Base-by-base conservation (phyloP, 768 basidiomycete species). In the Tulasnella sp. region DNA sequence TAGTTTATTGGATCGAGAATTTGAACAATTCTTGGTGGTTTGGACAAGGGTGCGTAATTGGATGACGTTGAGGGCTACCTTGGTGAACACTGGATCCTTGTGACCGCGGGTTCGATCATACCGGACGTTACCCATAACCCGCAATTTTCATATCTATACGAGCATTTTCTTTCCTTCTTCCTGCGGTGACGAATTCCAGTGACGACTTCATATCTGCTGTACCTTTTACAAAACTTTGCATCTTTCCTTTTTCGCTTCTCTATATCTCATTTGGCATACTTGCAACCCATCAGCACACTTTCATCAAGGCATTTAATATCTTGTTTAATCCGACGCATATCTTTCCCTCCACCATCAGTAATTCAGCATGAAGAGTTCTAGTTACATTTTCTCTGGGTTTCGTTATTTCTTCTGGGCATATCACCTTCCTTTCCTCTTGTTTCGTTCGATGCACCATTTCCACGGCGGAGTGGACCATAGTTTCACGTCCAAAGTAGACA, bases 1-100 rank as follows among this genome's bases (percentile, higher is more conserved):
- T 95, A 53, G 85, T 86, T 24, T 84, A 89, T 60, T 98, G 93
- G 93, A 92, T 96, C 60, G 89, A 95, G 67, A 75, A 77, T 60
- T 66, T 85, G 51, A 69, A 73, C 46, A 69, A 70, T 48, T 70
- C 73, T 43, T 79, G 77, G 77, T 78, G 62, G 62, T 62, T 60
- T 48, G 57, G 53, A 24, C 49, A 57, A 6, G 63, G 62, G 49
- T 54, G 56, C 41, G 35, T 55, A 8, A 47, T 57, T 15, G 43
- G 22, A 7, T 53, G 41, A 44, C 32, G 16, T 46, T 8, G 40
- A 28, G n/a, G n/a, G n/a, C 29, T 44, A 24, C 10, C 20, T 8
- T 50, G 7, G 19, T 29, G 44, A 5, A n/a, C 6, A 24, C 28
- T 28, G 20, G 13, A 20, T 27, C 25, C 19, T 28, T 22, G 10